These are phyloP conservation scores for Plantago major DNA, from an alignment of 257 asterid species.

Conservation along the genomic window DNA sequence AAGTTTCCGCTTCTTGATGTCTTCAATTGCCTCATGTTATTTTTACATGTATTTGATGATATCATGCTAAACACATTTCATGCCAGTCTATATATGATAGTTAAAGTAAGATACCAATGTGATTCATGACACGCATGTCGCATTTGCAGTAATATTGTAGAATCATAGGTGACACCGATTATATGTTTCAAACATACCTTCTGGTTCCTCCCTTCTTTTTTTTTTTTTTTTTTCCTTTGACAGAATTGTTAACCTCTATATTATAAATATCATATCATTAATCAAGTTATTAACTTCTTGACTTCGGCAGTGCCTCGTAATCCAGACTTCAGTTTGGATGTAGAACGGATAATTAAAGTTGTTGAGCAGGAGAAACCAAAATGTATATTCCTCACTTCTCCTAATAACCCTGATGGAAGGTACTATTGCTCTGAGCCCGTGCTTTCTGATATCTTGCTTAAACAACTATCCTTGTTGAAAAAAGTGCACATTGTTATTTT, in stretches of 20 bases:
- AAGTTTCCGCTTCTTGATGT: conserved; percentile 11
- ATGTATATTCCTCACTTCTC: conserved; percentile 90
- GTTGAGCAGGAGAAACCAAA: conserved; percentile 86
- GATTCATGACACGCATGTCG: conserved; percentile 9
- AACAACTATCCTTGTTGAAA: background rate
- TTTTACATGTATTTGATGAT: conserved; percentile 1
- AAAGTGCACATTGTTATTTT: background rate
- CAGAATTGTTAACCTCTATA: conserved; percentile 1
- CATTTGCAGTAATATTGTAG: conserved; percentile 3
- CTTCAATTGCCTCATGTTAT: conserved; percentile 3
- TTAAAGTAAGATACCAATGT: background rate
- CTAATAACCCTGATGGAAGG: conserved; percentile 99
- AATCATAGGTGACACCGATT: conserved; percentile 4
- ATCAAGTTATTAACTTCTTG: conserved; percentile 2
- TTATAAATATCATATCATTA: background rate
- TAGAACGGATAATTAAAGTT: conserved; percentile 55
- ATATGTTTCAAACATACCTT: background rate
- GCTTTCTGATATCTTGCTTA: background rate
- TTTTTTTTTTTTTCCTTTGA: background rate
- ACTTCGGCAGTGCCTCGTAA: conserved; percentile 66
- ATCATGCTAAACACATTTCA: background rate
- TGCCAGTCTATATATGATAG: background rate
- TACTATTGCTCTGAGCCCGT: conserved; percentile 22
- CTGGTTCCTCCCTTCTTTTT: background rate
- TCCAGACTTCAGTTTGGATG: conserved; percentile 85